A percentile compares a stretch with the other conserved stretches of the same genome.
Conservation (phyloP, 495 filamentous ascomycete species). For the Parmelia sp. region DNA sequence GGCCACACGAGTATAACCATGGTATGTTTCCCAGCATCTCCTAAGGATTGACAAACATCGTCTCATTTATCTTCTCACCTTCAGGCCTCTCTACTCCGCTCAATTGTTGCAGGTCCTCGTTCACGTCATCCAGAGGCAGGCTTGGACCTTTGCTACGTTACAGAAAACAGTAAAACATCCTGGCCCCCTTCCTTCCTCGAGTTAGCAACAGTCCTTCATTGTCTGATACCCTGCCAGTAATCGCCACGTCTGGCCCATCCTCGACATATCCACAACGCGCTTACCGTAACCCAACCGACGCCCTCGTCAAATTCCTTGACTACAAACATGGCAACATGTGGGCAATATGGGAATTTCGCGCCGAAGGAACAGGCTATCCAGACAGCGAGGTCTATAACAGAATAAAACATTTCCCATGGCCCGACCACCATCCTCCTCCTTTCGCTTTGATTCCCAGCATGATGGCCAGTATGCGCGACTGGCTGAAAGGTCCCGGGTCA, state of each 20-base stretch:
- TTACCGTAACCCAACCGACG: conserved; percentile 86
- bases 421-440: conserved; percentile 94
- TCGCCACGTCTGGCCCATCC: conserved; percentile 77
- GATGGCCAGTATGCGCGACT: conserved; percentile 85
- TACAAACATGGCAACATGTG: conserved; percentile 72
- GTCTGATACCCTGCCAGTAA: conserved; percentile 37
- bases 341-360: conserved; percentile 96
- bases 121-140: conserved; percentile 76
- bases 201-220: background rate
- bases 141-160: conserved; percentile 94
- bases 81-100: conserved; percentile 61
- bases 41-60: background rate
- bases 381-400: conserved; percentile 79
- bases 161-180: conserved; percentile 53
- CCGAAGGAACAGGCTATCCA: conserved; percentile 91
- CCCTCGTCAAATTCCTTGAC: conserved; percentile 80
- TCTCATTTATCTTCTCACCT: background rate
- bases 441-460: conserved; percentile 81
- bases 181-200: background rate
- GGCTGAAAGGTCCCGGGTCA: conserved; percentile 56
- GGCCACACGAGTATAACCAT: too few species aligned
- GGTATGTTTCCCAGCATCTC: conserved; percentile 10
- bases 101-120: conserved; percentile 75
- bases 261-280: conserved; percentile 80
- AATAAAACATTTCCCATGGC: conserved; percentile 88